phyloP scores from a whole-genome alignment of 331 rosid species.

The Malus hybrid region DNA sequence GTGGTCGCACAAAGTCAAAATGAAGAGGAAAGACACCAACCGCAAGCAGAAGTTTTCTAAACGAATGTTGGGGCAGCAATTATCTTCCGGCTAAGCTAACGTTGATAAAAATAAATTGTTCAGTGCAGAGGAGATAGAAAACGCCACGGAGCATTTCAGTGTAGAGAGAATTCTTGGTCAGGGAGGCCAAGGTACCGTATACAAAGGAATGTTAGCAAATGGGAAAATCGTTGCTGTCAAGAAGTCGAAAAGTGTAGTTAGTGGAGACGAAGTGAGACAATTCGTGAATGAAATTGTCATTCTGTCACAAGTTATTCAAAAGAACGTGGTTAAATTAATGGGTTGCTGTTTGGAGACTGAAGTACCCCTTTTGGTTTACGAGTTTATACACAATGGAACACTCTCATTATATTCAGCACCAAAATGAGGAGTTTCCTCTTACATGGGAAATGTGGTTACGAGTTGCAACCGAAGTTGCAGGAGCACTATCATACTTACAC shows the following conservation, averaged over 20 bases:
- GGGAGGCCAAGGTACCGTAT: conserved; percentile 23
- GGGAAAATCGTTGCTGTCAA: conserved; percentile 23
- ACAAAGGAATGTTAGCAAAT: conserved; percentile 21
- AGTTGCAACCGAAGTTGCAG: conserved; percentile 9
- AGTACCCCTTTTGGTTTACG: conserved; percentile 23
- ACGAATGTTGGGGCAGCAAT: conserved; percentile 8
- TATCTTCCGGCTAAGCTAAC: conserved; percentile 5
- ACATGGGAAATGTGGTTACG: conserved; percentile 11
- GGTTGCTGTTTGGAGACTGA: conserved; percentile 21
- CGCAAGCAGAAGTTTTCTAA: conserved; percentile 4
- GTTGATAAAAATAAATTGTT: conserved; percentile 15
- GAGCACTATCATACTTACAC: conserved; percentile 26
- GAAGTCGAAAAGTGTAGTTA: neutral
- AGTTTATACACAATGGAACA: conserved; percentile 14
- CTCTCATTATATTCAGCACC: neutral
- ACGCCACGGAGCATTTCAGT: conserved; percentile 2
- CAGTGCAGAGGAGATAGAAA: conserved; percentile 5
- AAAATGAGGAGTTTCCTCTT: conserved; percentile 13
- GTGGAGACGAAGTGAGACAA: neutral
- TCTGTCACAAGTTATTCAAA: conserved; percentile 15
- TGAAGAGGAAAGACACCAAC: neutral
- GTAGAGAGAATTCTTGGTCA: conserved; percentile 13
- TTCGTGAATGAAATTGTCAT: conserved; percentile 17
- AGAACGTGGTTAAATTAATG: conserved; percentile 15
- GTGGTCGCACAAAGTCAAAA: neutral